Percentiles rank a stretch among this genome's conserved stretches.
Evolutionary conservation across 2,329 filamentous ascomycete genomes (phyloP).

Genomic region (Amauroascus niger): DNA sequence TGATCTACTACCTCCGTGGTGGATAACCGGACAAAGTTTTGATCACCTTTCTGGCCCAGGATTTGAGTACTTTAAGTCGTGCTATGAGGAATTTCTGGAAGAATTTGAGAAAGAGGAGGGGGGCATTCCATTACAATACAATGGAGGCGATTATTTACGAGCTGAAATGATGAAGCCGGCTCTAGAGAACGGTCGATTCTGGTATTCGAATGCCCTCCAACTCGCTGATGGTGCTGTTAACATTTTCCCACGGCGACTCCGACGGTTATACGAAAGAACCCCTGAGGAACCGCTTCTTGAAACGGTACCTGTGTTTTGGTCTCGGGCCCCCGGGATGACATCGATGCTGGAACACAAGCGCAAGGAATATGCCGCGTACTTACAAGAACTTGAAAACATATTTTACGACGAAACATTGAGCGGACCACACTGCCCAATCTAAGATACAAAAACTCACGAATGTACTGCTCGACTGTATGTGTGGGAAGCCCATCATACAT

Average conservation of each 20-base stretch:
- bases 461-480: no score
- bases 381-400: background rate
- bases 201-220: background rate
- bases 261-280: background rate
- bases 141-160: background rate
- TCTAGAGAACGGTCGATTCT: conserved; percentile 7
- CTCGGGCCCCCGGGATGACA: background rate
- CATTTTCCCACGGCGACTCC: background rate
- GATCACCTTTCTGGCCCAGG: background rate
- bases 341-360: background rate
- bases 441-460: no score
- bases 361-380: background rate
- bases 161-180: conserved; percentile 1
- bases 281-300: background rate
- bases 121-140: conserved; percentile 3
- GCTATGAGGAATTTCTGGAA: background rate
- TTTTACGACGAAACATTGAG: background rate
- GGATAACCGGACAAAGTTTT: conserved; percentile 18
- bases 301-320: background rate
- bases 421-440: no score
- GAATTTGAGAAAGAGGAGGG: background rate
- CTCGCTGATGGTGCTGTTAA: background rate
- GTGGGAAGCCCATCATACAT: no score
- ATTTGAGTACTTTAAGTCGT: background rate
- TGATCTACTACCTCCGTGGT: conserved; percentile 21